phyloP scores from a whole-genome alignment of 495 filamentous ascomycete species.

The Corynascus novoguineensis region DNA sequence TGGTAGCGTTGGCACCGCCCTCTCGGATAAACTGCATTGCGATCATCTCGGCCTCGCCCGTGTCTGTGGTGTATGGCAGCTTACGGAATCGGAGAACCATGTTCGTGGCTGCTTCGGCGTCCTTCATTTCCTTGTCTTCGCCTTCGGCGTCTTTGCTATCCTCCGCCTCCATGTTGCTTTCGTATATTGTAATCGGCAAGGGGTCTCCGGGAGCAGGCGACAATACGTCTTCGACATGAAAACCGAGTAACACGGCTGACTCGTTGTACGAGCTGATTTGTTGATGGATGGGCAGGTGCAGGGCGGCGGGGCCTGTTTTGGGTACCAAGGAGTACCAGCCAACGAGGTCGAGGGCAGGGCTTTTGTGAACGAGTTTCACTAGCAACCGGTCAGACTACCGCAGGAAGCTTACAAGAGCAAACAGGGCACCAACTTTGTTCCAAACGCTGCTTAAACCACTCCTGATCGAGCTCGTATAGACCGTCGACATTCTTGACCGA shows the following conservation, averaged over 20 bases:
- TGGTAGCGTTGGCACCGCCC: constrained; percentile 73
- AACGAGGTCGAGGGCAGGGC: constrained; percentile 75
- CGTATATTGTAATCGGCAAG: constrained; percentile 85
- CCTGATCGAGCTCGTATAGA: constrained; percentile 50
- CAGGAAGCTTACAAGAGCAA: background rate
- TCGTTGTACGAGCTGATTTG: constrained; percentile 78
- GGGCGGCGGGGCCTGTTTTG: constrained; percentile 60
- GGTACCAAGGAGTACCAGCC: constrained; percentile 91
- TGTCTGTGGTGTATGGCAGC: constrained; percentile 81
- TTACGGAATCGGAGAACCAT: constrained; percentile 71
- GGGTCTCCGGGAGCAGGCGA: constrained; percentile 60
- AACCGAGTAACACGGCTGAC: constrained; percentile 77
- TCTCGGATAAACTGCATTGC: constrained; percentile 84
- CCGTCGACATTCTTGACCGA: constrained; percentile 47
- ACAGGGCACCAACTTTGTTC: constrained; percentile 66
- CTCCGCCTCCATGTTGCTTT: constrained; percentile 68
- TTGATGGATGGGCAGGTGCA: constrained; percentile 67
- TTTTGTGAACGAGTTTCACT: constrained; percentile 89
- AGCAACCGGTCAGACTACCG: background rate
- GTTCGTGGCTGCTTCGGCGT: constrained; percentile 50
- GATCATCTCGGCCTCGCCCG: constrained; percentile 96
- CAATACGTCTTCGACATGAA: constrained; percentile 61
- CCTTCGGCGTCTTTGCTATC: constrained; percentile 37
- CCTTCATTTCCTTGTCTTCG: constrained; percentile 68
- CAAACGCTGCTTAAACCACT: constrained; percentile 74